Percentiles rank a stretch among this genome's conserved stretches.
These are phyloP conservation scores for Penicillium flavigenum DNA, from an alignment of 495 filamentous ascomycete genomes.

Conservation along the genomic window DNA sequence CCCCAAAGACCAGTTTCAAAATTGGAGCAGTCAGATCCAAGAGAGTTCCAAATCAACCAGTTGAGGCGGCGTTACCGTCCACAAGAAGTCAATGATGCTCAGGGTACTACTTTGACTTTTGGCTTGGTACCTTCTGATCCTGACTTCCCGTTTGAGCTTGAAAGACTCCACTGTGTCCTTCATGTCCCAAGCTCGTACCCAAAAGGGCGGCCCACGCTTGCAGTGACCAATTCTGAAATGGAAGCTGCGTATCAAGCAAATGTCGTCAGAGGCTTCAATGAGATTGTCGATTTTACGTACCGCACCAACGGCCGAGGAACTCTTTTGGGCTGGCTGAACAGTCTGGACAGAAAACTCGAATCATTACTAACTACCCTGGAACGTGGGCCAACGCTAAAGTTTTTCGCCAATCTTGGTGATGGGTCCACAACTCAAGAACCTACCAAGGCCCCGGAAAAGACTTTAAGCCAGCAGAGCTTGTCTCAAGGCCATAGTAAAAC, in stretches of 20 bases:
- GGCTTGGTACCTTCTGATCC: slow-evolving; percentile 77
- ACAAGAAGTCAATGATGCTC: slow-evolving; percentile 51
- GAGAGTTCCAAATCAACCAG: slow-evolving; percentile 76
- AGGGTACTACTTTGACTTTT: slow-evolving; percentile 60
- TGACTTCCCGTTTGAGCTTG: slow-evolving; percentile 79
- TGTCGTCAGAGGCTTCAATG: slow-evolving; percentile 75
- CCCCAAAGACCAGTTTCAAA: slow-evolving; percentile 65
- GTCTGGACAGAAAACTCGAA: slow-evolving; percentile 74
- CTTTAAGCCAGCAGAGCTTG: slow-evolving; percentile 30
- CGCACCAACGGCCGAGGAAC: slow-evolving; percentile 54
- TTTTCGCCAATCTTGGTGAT: slow-evolving; percentile 60
- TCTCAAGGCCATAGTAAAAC: slow-evolving; percentile 1
- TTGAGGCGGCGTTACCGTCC: slow-evolving; percentile 69
- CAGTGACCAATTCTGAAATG: slow-evolving; percentile 74
- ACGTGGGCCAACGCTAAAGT: slow-evolving; percentile 75
- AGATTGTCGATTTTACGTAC: slow-evolving; percentile 52
- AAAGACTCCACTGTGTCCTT: slow-evolving; percentile 69
- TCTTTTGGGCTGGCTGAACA: slow-evolving; percentile 67
- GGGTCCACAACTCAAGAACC: slow-evolving; percentile 33
- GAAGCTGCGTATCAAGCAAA: slow-evolving; percentile 78
- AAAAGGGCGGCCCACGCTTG: slow-evolving; percentile 53
- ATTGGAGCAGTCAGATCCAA: slow-evolving; percentile 63
- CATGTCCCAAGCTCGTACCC: slow-evolving; percentile 67
- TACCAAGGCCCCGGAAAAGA: slow-evolving; percentile 48
- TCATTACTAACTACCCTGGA: slow-evolving; percentile 64